Conservation (phyloP, 2,329 filamentous ascomycete species). For the Aureobasidium vineae region DNA sequence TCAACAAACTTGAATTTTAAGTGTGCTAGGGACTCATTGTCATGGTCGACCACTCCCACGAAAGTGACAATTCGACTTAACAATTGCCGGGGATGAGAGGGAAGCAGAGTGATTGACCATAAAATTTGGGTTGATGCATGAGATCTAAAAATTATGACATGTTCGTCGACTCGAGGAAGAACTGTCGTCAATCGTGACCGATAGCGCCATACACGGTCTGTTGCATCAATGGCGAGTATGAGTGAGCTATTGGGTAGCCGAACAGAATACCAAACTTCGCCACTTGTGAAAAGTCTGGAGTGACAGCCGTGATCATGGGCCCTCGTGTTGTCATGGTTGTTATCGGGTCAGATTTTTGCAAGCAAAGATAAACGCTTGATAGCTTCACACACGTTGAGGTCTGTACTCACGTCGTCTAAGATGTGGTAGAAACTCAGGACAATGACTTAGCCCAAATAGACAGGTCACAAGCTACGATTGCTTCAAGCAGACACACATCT, state of each 20-base stretch:
- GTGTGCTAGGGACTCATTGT: too few species aligned
- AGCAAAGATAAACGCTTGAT: too few species aligned
- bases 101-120: slow-evolving; percentile 52
- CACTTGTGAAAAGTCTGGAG: slow-evolving; percentile 34
- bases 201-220: slow-evolving; percentile 53
- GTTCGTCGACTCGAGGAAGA: slow-evolving; percentile 49
- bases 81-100: too few species aligned
- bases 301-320: background rate
- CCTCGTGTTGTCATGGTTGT: too few species aligned
- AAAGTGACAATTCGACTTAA: too few species aligned
- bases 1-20: too few species aligned
- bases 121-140: slow-evolving; percentile 58
- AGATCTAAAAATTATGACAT: slow-evolving; percentile 48
- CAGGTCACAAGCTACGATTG: background rate
- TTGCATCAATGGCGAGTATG: slow-evolving; percentile 55
- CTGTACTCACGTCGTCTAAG: too few species aligned
- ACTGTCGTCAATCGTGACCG: slow-evolving; percentile 53
- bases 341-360: too few species aligned
- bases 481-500: background rate
- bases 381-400: too few species aligned
- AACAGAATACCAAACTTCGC: slow-evolving; percentile 57
- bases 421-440: background rate
- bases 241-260: slow-evolving; percentile 57
- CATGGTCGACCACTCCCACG: too few species aligned
- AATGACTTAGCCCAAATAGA: background rate